Evolutionary conservation across 2,329 filamentous ascomycete species (phyloP).

Genomic region (Calonectria hongkongensis): DNA sequence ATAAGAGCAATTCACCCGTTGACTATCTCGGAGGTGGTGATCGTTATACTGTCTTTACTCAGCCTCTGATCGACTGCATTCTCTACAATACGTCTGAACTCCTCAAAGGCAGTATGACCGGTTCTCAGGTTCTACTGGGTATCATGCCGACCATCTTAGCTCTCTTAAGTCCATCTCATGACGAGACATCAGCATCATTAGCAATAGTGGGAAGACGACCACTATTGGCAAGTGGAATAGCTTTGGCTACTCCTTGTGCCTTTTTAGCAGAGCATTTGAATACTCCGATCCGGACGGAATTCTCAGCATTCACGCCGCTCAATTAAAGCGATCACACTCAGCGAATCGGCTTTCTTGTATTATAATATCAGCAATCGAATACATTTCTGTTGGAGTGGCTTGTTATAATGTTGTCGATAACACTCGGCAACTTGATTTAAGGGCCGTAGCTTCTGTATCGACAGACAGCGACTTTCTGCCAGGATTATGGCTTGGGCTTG

Average conservation of each 20-base stretch:
- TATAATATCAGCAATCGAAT: constrained; percentile 14
- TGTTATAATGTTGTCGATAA: constrained; percentile 25
- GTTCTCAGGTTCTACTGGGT: constrained; percentile 32
- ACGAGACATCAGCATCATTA: constrained; percentile 26
- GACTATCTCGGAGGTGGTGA: constrained; percentile 28
- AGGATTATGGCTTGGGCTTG: constrained; percentile 17
- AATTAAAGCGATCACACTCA: not conserved
- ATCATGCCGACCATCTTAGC: constrained; percentile 37
- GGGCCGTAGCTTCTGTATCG: constrained; percentile 24
- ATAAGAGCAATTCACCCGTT: constrained; percentile 20
- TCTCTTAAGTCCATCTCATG: constrained; percentile 28
- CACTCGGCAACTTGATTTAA: constrained; percentile 9
- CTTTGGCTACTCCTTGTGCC: constrained; percentile 30
- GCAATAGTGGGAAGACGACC: constrained; percentile 29
- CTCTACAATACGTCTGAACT: constrained; percentile 28
- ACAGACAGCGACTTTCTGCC: constrained; percentile 31
- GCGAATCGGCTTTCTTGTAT: not conserved
- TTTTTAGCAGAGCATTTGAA: constrained; percentile 38
- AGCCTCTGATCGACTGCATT: constrained; percentile 37
- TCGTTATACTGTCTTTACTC: constrained; percentile 27
- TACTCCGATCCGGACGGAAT: constrained; percentile 31
- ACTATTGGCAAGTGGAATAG: constrained; percentile 24
- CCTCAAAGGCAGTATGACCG: constrained; percentile 32
- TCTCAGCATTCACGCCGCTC: constrained; percentile 7
- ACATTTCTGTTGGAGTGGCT: not conserved